Conservation (phyloP, 2,329 filamentous ascomycete genomes). For the Colletotrichum sp. region DNA sequence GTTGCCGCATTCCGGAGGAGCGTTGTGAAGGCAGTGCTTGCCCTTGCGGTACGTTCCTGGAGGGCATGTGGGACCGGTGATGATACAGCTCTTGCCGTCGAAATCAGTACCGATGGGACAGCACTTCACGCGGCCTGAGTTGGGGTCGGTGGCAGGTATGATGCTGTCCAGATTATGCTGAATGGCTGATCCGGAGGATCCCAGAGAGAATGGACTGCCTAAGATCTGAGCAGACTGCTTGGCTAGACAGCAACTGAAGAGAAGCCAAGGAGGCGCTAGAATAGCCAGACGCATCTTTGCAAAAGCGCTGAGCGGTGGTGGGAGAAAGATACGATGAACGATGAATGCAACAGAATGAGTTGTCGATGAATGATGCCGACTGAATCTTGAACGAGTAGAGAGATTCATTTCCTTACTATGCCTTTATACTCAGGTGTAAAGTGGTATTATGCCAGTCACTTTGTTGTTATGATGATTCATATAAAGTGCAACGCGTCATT, state of each 20-base stretch:
- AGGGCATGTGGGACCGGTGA: not conserved
- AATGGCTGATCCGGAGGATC: not conserved
- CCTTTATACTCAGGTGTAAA: not conserved
- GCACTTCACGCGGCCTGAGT: not conserved
- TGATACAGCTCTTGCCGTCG: not conserved
- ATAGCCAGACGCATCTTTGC: not conserved
- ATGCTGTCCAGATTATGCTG: not conserved
- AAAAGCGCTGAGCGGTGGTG: not conserved
- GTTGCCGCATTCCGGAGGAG: not conserved
- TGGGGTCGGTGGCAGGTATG: not conserved
- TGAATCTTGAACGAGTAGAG: not conserved
- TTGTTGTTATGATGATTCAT: not conserved
- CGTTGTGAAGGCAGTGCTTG: not conserved
- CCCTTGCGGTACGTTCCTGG: not conserved
- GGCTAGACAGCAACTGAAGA: not conserved
- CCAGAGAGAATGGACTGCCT: not conserved
- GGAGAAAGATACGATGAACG: not conserved
- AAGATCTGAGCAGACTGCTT: not conserved
- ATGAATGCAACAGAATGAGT: not conserved
- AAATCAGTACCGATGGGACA: not conserved
- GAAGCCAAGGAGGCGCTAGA: not conserved
- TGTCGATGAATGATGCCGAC: not conserved
- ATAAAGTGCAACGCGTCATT: not conserved
- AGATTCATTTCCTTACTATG: not conserved
- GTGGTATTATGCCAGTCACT: not conserved